A percentile compares a stretch with the other conserved stretches of the same genome.
Evolutionary conservation across 1,284 basidiomycete species (phyloP).

Genomic region (Boletus hoseneyae): DNA sequence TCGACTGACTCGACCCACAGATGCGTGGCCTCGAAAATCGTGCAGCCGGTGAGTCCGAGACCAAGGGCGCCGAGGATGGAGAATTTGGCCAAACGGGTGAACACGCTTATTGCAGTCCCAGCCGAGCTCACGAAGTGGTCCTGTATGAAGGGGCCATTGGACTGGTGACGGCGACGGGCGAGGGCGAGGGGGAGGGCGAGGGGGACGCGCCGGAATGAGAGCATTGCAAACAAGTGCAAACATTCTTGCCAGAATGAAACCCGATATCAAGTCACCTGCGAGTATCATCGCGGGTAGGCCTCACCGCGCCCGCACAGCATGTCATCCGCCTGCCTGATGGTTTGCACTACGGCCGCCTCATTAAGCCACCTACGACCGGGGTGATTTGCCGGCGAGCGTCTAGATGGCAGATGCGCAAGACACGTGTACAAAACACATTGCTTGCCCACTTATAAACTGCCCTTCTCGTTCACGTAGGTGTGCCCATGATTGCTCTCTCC

Average conservation of each 20-base stretch:
- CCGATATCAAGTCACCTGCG: too few species aligned
- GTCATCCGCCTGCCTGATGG: too few species aligned
- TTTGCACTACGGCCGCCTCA: too few species aligned
- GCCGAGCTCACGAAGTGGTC: slow-evolving; percentile 38
- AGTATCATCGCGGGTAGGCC: too few species aligned
- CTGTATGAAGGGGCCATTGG: slow-evolving; percentile 23
- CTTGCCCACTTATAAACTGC: too few species aligned
- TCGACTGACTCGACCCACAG: slow-evolving; percentile 66
- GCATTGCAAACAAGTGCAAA: slow-evolving; percentile 9
- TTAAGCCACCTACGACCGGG: too few species aligned
- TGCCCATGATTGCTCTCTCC: slow-evolving; percentile 20
- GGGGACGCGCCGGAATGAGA: background rate
- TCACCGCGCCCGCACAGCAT: too few species aligned
- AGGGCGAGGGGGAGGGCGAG: background rate
- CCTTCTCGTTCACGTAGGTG: background rate
- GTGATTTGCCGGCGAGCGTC: too few species aligned
- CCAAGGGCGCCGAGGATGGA: slow-evolving; percentile 38
- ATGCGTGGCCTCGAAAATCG: slow-evolving; percentile 60
- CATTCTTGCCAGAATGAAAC: background rate
- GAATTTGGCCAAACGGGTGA: slow-evolving; percentile 41
- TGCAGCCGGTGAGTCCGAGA: slow-evolving; percentile 39
- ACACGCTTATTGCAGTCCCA: slow-evolving; percentile 35
- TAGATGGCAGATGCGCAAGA: too few species aligned
- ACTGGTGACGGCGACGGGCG: slow-evolving; percentile 11
- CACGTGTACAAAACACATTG: too few species aligned